Conservation (phyloP, 179 eudicot genomes). For the Pouteria campechiana region DNA sequence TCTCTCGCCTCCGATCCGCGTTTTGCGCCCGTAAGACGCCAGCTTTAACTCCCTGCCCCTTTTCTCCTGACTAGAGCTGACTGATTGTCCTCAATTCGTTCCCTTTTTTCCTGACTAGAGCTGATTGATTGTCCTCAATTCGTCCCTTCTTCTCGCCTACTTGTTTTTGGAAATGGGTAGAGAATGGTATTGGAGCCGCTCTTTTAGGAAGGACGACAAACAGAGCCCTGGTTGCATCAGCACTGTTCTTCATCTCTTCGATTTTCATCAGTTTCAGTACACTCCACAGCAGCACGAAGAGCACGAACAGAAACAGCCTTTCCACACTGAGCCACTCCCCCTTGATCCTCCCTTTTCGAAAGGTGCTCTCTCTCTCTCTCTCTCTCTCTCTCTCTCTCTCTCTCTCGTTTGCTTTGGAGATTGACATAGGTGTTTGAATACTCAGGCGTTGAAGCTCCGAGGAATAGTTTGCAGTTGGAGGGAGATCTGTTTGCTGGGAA, state of each 20-base stretch:
- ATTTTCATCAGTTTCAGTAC: slow-evolving; percentile 41
- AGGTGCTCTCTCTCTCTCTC: slow-evolving; percentile 14
- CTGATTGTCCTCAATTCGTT: too few relatives aligned
- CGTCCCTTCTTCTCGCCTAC: too few relatives aligned
- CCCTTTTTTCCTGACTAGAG: background rate
- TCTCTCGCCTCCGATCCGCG: background rate
- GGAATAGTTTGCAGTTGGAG: slow-evolving; percentile 76
- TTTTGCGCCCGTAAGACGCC: background rate
- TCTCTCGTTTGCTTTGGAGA: background rate
- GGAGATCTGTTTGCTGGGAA: slow-evolving; percentile 3
- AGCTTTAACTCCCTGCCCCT: background rate
- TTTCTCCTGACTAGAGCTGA: background rate
- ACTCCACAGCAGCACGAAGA: too few relatives aligned
- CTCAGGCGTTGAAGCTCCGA: slow-evolving; percentile 80
- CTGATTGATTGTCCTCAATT: too few relatives aligned
- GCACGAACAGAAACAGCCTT: slow-evolving; percentile 19
- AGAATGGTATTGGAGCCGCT: slow-evolving; percentile 45
- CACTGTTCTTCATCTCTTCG: slow-evolving; percentile 58
- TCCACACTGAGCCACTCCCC: slow-evolving; percentile 7
- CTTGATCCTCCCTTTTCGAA: slow-evolving; percentile 18
- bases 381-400: background rate
- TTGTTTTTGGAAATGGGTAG: slow-evolving; percentile 59
- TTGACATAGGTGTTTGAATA: background rate
- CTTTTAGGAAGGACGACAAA: background rate
- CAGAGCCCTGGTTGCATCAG: slow-evolving; percentile 60